Base-by-base conservation (phyloP, 2,329 filamentous ascomycete genomes). In the Aspergillus sp. region DNA sequence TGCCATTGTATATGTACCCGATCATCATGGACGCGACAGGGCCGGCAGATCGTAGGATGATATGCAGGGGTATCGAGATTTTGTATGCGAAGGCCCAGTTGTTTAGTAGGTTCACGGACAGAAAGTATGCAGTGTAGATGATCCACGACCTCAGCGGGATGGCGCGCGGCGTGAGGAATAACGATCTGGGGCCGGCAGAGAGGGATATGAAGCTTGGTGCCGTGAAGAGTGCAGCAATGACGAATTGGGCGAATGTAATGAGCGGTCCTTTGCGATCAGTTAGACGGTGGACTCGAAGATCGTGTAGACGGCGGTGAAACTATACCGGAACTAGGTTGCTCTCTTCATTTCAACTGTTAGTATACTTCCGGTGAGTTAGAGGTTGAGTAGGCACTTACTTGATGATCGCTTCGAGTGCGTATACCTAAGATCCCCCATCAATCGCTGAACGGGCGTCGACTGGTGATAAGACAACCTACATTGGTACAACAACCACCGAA, bases 61-160 rank as follows among this genome's bases (percentile, higher is more conserved):
- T 99, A 68, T 99, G 94, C 45, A 99, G 86, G 1, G 94, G 94
- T 0, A 99, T 91, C 5, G 91, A 96, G 52, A 99, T 97, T 63
- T 91, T 87, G 75, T 97, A 99, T 57, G 91, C 92, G 71, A 99
- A 99, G 5, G 93, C 94, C 78, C 93, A 93, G 65, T 99, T 99
- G 75, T 99, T 99, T 67, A 99, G 76, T 53, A 97, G 85, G 65
- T 97, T 99, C 74, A 99, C 94, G 57, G 83, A 83, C 70, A 96
- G 94, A 74, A 97, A 97, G 62, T 97, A 83, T 3, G 88, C 77
- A 40, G 96, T 96, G 68, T 96, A 97, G 65, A 93, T 79, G 46
- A 89, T 68, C 92, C 94, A 97, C 68, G 90, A 88, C 45, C 81
- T 81, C 50, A 97, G 78, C 0, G 94, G 94, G 3, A 97, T 90